Conservation (phyloP, 345 rosid genomes). For the Linum usitatissimum region DNA sequence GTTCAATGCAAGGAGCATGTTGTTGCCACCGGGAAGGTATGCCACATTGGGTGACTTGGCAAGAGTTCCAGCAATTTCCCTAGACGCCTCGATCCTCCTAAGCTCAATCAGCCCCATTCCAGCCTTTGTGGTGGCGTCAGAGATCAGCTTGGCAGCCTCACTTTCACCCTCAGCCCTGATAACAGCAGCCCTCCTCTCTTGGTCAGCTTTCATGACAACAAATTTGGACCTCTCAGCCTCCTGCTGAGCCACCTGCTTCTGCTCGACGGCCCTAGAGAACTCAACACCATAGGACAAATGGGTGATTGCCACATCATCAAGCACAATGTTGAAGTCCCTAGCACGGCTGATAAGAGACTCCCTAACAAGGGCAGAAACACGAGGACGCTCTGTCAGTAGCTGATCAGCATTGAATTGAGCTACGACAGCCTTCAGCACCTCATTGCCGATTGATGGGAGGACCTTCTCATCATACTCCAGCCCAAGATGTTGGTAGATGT, state of each 20-base stretch:
- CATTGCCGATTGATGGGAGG: constrained; percentile 95
- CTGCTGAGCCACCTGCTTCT: constrained; percentile 98
- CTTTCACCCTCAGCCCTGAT: constrained; percentile 99
- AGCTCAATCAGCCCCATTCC: constrained; percentile 92
- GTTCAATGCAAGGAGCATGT: constrained; percentile 67
- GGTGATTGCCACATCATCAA: constrained; percentile 92
- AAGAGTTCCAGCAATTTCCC: constrained; percentile 81
- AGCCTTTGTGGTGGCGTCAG: constrained; percentile 69
- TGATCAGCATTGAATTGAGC: constrained; percentile 98
- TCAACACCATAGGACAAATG: constrained; percentile 86
- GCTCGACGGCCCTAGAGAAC: constrained; percentile 94
- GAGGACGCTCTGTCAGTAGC: constrained; percentile 95
- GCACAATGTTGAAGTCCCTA: constrained; percentile 69
- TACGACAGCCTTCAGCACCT: constrained; percentile 96
- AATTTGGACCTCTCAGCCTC: constrained; percentile 96
- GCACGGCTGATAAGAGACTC: constrained; percentile 70
- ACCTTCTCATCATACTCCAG: constrained; percentile 90
- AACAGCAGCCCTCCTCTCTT: constrained; percentile 94
- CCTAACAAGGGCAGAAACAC: constrained; percentile 79
- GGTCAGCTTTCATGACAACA: constrained; percentile 94
- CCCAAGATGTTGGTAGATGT: constrained; percentile 78
- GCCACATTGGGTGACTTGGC: constrained; percentile 81
- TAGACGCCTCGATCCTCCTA: constrained; percentile 92
- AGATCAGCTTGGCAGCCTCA: constrained; percentile 82
- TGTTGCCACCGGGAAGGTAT: constrained; percentile 83